Base-by-base conservation (phyloP, 2,329 filamentous ascomycete species). In the Aureobasidium namibiae region DNA sequence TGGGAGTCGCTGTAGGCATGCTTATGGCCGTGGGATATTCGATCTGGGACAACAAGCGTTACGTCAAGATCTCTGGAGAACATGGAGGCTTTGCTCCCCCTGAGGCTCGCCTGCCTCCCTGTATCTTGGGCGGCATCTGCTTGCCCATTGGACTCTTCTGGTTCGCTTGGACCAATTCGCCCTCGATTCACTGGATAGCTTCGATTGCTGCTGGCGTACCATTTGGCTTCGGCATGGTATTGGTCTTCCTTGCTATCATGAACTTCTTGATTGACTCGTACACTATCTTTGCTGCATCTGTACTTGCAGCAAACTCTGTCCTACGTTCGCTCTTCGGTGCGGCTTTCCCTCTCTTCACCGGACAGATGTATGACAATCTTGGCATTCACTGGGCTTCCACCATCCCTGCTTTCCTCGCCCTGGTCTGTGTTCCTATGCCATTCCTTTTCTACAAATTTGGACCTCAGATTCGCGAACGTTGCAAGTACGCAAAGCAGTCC, bases 381-480 rank as follows among this genome's bases (percentile, higher is more conserved):
- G 87, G 88, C 49, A 85, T 88, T 59, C 87, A 91, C 74, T 92
- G 88, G 89, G 89, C 87, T 1, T 84, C 80, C 34, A 84, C 82
- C 0, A 75, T 92, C 14, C 88, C 88, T 0, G 89, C 84, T 0
- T 92, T 92, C 74, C 76, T 92, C 3, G 82, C 87, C 0, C 70
- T 91, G 3, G 80, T 79, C 11, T 91, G 88, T 71, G 76, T 90
- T 18, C 87, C 89, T 0, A 86, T 89, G 67, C 88, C 89, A 0
- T 87, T 88, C 71, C 70, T 92, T 16, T 89, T 92, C 72, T 89
- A 88, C 75, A 84, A 81, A 65, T 90, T 89, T 69, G 88, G 88
- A 39, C 74, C 71, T 7, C 23, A 63, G 29, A 87, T 92, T 65
- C 80, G 88, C 23, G 75, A 79, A 69, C 82, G 78, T 67, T 90